Percentiles rank a stretch among this genome's conserved stretches.
Conservation (phyloP, 2,329 filamentous ascomycete species). For the Stromatinia cepivora region DNA sequence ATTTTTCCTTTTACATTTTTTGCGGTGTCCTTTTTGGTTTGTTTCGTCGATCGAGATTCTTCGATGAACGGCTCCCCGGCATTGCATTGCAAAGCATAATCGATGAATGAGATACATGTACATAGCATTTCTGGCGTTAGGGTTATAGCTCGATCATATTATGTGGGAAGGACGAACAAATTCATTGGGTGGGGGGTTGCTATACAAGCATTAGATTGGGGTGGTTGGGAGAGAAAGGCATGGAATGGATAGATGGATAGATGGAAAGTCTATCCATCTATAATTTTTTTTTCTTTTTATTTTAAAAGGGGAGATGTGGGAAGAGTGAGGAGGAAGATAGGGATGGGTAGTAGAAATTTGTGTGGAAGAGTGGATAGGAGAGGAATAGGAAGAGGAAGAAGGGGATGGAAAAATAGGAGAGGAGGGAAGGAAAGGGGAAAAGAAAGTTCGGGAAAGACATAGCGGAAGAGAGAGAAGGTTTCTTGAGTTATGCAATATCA, state of each 20-base stretch:
- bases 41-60: not conserved
- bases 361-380: not conserved
- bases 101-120: constrained; percentile 20
- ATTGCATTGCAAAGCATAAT: constrained; percentile 15
- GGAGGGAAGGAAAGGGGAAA: not conserved
- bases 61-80: constrained; percentile 9
- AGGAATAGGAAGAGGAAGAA: not conserved
- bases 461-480: not conserved
- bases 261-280: not conserved
- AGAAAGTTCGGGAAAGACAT: not conserved
- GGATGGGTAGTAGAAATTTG: not conserved
- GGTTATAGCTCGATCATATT: not conserved
- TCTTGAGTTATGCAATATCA: constrained; percentile 7
- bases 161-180: constrained; percentile 10
- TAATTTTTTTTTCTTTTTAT: constrained; percentile 11
- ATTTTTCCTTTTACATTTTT: constrained; percentile 1
- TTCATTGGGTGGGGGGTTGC: constrained; percentile 13
- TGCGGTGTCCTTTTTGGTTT: not conserved
- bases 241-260: not conserved
- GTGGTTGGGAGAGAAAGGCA: not conserved
- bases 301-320: not conserved
- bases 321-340: not conserved
- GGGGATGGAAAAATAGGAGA: not conserved
- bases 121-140: constrained; percentile 24
- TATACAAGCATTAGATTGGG: constrained; percentile 12